Base-by-base conservation (phyloP, 768 basidiomycete species). In the Megacollybia marginata region DNA sequence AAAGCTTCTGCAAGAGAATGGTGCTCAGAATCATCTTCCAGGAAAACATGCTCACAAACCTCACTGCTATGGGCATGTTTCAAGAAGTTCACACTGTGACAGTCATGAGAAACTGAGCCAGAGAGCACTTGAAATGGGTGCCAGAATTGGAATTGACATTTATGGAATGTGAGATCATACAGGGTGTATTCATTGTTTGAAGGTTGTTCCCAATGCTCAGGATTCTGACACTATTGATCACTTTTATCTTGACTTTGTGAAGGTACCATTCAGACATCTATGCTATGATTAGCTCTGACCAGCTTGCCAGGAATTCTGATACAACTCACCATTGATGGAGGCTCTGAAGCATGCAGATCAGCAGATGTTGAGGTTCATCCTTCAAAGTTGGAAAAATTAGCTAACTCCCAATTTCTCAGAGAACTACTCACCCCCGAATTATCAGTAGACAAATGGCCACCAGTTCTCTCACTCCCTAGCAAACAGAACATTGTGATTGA, bases 141-240 rank as follows among this genome's bases (percentile, higher is more conserved):
- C 33, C 7, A 36, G 51, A 5, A 52, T 52, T 13, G 51, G 51
- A 42, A 52, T 52, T 2, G 51, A 52, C 36, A 52, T n/a, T 8
- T 51, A 51, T 51, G 50, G 50, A n/a, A 46, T 51, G 44, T 44
- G 50, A 18, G 50, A 51, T 34, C 50, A 51, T 31, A 19, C 42
- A 13, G 15, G 18, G 10, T 16, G 20, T 12, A 19, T 18, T n/a
- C 19, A 23, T 18, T 8, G 16, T 31, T 18, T 42, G 40, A 31
- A 20, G 20, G 20, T 36, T 44, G 38, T 40, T 15, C 38, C 38
- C 13, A 40, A 40, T 15, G 13, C 38, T 40, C 38, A 8, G 2
- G 13, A 18, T 40, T 18, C 38, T 40, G 13, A 40, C 8, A 40
- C 38, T 15, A 18, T 40, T 40, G 38, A 5, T 18, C 38, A 40